Percentiles rank a stretch among this genome's conserved stretches.
These are phyloP conservation scores for Neonectria hederae DNA, from an alignment of 2,329 filamentous ascomycete genomes.

Conservation along the genomic window DNA sequence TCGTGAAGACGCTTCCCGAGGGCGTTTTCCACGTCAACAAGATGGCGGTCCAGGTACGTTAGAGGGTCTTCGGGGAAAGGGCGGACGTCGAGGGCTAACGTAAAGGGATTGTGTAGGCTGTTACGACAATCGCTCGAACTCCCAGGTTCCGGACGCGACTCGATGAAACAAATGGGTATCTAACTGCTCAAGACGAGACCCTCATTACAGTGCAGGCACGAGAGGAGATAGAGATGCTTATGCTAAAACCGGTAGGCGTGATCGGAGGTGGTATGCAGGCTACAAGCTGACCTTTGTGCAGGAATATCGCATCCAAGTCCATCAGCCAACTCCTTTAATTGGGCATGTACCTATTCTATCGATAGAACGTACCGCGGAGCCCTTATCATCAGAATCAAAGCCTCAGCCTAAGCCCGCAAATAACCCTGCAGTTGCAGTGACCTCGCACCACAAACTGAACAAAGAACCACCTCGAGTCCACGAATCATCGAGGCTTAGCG, in stretches of 20 bases:
- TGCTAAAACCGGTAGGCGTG: conserved; percentile 33
- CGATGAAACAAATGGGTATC: conserved; percentile 35
- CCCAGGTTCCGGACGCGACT: conserved; percentile 37
- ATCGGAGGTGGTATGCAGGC: neutral
- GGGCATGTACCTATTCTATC: neutral
- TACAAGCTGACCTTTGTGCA: conserved; percentile 8
- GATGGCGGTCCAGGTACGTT: conserved; percentile 45
- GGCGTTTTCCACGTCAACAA: conserved; percentile 38
- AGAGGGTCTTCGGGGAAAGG: neutral
- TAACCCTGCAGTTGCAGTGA: neutral
- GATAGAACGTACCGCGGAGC: neutral
- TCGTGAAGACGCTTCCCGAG: conserved; percentile 37
- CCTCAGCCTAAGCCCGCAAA: neutral
- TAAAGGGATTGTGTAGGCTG: conserved; percentile 21
- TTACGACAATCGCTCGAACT: conserved; percentile 37
- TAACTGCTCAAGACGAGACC: conserved; percentile 28
- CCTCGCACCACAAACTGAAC: neutral
- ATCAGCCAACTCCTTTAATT: neutral
- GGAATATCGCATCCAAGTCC: conserved; percentile 7
- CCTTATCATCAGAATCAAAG: neutral
- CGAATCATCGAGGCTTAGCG: neutral
- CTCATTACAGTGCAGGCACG: conserved; percentile 29
- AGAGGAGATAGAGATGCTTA: conserved; percentile 35
- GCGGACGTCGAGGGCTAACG: neutral
- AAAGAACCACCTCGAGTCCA: neutral